Conservation (phyloP, 225 moss, liverwort and hornwort species). For the Marchantia paleacea region DNA sequence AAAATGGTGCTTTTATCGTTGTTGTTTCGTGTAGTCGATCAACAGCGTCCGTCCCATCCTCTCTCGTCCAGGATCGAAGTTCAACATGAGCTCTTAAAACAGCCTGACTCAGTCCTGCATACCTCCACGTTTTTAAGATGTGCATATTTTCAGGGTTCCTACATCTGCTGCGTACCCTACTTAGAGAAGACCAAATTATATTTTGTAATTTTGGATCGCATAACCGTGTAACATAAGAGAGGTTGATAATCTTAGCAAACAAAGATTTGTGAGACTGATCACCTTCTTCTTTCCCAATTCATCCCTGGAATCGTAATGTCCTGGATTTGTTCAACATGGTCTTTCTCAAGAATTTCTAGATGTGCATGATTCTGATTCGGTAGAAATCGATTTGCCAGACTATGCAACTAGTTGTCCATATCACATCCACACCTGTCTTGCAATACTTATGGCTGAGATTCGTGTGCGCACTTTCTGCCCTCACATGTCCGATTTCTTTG, state of each 20-base stretch:
- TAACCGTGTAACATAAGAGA: conserved; percentile 16
- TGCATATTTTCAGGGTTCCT: conserved; percentile 19
- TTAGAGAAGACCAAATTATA: conserved; percentile 24
- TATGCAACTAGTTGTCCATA: too few relatives aligned
- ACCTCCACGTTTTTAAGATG: conserved; percentile 11
- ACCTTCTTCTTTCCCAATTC: too few relatives aligned
- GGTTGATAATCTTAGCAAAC: conserved; percentile 10
- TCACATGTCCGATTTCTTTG: too few relatives aligned
- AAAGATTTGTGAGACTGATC: neutral
- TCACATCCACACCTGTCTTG: too few relatives aligned
- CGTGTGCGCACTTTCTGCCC: too few relatives aligned
- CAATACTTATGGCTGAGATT: too few relatives aligned
- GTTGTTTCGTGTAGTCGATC: neutral
- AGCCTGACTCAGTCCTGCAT: conserved; percentile 8
- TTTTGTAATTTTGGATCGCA: conserved; percentile 13
- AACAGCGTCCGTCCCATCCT: neutral
- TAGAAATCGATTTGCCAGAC: too few relatives aligned
- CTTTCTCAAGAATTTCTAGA: too few relatives aligned
- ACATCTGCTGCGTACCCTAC: conserved; percentile 3
- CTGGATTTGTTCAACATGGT: too few relatives aligned
- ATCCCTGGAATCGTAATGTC: too few relatives aligned
- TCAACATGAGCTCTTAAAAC: conserved; percentile 11
- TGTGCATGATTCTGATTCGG: too few relatives aligned
- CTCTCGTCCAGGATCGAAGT: conserved; percentile 2
- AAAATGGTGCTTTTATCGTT: neutral